A percentile compares a stretch with the other conserved stretches of the same genome.
Conservation (phyloP, 108 stramenopile genomes). For the Stephanodiscus minutulus region DNA sequence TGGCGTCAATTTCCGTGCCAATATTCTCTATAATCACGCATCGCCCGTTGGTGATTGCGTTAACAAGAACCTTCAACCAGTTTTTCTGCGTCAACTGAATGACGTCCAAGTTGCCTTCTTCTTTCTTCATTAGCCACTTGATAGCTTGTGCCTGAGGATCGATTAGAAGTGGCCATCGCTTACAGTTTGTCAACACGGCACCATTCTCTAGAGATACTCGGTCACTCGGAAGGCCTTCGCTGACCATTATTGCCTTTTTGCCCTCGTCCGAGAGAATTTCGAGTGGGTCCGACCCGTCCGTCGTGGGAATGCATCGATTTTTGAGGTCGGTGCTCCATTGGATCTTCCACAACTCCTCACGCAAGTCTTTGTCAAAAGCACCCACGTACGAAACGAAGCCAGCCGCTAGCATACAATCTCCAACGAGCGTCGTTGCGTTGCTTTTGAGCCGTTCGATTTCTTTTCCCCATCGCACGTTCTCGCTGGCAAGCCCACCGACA, state of each 20-base stretch:
- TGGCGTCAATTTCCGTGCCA: constrained; percentile 87
- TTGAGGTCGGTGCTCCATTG: constrained; percentile 78
- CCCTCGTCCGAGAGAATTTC: constrained; percentile 80
- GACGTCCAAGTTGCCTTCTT: constrained; percentile 61
- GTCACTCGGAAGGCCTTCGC: constrained; percentile 90
- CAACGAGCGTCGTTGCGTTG: constrained; percentile 69
- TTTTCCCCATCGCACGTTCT: constrained; percentile 88
- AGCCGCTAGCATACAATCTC: constrained; percentile 90
- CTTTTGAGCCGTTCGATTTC: constrained; percentile 79
- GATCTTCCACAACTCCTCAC: constrained; percentile 70
- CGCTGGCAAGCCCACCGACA: constrained; percentile 84
- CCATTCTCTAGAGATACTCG: constrained; percentile 91
- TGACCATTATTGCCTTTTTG: constrained; percentile 79
- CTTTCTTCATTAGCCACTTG: constrained; percentile 87
- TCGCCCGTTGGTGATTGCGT: constrained; percentile 79
- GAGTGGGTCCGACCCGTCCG: constrained; percentile 80
- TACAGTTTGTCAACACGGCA: constrained; percentile 84
- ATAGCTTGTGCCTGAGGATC: constrained; percentile 88
- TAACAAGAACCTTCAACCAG: constrained; percentile 72
- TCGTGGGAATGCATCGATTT: constrained; percentile 72
- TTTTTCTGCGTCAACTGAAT: constrained; percentile 85
- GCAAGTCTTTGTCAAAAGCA: constrained; percentile 85
- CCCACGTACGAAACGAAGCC: constrained; percentile 93
- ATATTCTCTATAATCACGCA: constrained; percentile 91
- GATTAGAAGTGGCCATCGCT: constrained; percentile 87